Percentiles rank a stretch among this genome's conserved stretches.
phyloP scores from a whole-genome alignment of 176 grass and related monocot genomes.

The Ananas comosus region DNA sequence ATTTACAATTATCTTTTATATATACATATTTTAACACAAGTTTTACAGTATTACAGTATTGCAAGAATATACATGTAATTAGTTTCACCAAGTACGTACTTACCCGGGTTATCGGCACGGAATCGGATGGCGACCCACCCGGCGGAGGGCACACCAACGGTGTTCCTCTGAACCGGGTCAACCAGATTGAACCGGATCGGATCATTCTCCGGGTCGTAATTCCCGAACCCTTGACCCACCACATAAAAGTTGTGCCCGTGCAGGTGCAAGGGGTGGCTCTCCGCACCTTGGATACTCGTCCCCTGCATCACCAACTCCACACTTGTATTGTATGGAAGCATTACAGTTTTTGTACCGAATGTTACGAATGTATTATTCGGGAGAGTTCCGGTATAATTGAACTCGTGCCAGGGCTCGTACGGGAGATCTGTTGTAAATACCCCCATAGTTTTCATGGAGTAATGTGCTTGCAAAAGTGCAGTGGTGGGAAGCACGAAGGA shows the following conservation, averaged over 20 bases:
- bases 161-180: constrained; percentile 14
- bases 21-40: not conserved
- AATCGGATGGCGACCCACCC: constrained; percentile 7
- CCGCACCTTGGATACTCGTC: constrained; percentile 5
- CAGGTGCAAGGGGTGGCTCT: constrained; percentile 16
- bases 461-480: constrained; percentile 56
- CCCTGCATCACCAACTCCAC: constrained; percentile 42
- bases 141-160: not conserved
- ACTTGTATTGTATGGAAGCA: constrained; percentile 42
- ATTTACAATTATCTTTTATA: too few relatives aligned
- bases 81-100: not conserved
- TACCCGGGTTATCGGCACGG: not conserved
- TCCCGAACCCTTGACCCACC: constrained; percentile 14
- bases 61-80: too few relatives aligned
- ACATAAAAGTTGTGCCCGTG: constrained; percentile 10
- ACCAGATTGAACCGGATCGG: not conserved
- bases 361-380: constrained; percentile 52
- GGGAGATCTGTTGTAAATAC: constrained; percentile 56
- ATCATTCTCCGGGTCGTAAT: constrained; percentile 4
- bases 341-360: constrained; percentile 47
- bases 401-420: not conserved
- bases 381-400: constrained; percentile 63
- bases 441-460: constrained; percentile 32
- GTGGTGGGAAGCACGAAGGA: constrained; percentile 38
- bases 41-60: too few relatives aligned